These are phyloP conservation scores for Candida railenensis DNA, from an alignment of 805 yeast species.

Conservation along the genomic window DNA sequence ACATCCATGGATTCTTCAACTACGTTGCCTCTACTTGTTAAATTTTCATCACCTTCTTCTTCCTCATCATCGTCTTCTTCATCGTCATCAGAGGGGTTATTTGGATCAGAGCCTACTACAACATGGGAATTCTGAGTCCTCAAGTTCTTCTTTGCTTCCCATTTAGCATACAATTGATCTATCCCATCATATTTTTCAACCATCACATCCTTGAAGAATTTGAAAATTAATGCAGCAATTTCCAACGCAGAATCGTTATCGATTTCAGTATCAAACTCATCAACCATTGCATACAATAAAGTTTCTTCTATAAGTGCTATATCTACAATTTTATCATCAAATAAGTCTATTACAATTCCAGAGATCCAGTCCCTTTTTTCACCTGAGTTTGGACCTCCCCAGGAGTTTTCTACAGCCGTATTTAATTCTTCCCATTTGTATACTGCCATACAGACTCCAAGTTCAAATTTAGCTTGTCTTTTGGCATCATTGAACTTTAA, in stretches of 20 bases:
- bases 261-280: conserved; percentile 85
- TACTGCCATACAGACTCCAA: conserved; percentile 91
- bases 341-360: conserved; percentile 77
- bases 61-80: conserved; percentile 49
- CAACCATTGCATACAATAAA: conserved; percentile 84
- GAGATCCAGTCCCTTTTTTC: conserved; percentile 96
- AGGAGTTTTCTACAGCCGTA: conserved; percentile 84
- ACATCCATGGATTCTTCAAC: conserved; percentile 32
- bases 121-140: conserved; percentile 35
- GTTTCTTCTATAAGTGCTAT: conserved; percentile 80
- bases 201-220: conserved; percentile 63
- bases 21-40: conserved; percentile 16
- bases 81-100: conserved; percentile 55
- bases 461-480: conserved; percentile 83
- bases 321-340: conserved; percentile 67
- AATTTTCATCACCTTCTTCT: no score
- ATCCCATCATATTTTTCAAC: conserved; percentile 52
- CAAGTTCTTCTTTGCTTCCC: conserved; percentile 51
- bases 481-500: conserved; percentile 53
- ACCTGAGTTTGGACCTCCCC: conserved; percentile 94
- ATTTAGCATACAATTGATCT: conserved; percentile 58
- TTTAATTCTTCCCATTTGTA: conserved; percentile 85
- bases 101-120: conserved; percentile 56
- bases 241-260: conserved; percentile 87
- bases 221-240: conserved; percentile 65